Percentiles rank a stretch among this genome's conserved stretches.
Evolutionary conservation across 192 early-diverging fungal species (phyloP).

Genomic region (Chytriomyces hyalinus): DNA sequence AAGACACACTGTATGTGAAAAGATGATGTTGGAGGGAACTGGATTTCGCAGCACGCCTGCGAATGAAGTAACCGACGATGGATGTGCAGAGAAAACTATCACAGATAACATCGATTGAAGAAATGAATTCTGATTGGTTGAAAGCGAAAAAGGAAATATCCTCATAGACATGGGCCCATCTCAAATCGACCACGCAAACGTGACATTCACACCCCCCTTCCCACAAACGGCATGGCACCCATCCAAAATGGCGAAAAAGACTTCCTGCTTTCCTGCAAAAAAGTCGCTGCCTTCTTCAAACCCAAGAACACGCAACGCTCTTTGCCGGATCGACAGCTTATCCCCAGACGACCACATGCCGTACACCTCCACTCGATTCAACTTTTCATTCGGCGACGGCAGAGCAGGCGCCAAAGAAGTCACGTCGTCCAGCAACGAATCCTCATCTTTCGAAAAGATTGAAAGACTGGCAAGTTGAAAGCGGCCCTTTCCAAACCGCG

Average conservation of each 20-base stretch:
- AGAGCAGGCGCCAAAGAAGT: slow-evolving; percentile 33
- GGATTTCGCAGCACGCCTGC: neutral
- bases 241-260: slow-evolving; percentile 24
- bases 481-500: slow-evolving; percentile 7
- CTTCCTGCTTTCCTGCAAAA: slow-evolving; percentile 24
- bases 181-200: slow-evolving; percentile 29
- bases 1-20: neutral
- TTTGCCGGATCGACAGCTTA: slow-evolving; percentile 10
- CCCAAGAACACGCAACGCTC: slow-evolving; percentile 23
- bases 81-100: too few relatives aligned
- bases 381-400: slow-evolving; percentile 26
- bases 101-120: too few relatives aligned
- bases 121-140: too few relatives aligned
- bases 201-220: slow-evolving; percentile 5
- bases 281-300: slow-evolving; percentile 27
- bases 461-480: slow-evolving; percentile 6
- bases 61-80: neutral
- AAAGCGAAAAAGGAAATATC: too few relatives aligned
- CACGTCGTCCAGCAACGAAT: slow-evolving; percentile 18
- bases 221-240: neutral
- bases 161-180: neutral
- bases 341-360: slow-evolving; percentile 30
- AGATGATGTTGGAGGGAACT: neutral
- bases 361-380: slow-evolving; percentile 17
- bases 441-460: slow-evolving; percentile 32